These are phyloP conservation scores for Lolium perenne DNA, from an alignment of 176 grass and related monocot species.

Conservation along the genomic window DNA sequence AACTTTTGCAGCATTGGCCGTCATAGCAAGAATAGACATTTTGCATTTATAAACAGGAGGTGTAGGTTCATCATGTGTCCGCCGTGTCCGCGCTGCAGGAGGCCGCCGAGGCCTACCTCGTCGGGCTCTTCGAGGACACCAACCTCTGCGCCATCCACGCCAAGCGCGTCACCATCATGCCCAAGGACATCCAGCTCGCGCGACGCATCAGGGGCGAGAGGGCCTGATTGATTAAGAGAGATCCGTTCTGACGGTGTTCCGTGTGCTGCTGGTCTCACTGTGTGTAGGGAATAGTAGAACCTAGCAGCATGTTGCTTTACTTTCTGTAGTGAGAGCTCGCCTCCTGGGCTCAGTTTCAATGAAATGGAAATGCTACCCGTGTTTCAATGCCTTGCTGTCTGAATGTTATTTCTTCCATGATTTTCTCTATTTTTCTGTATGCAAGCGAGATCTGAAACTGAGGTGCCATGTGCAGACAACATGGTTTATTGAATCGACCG, in stretches of 20 bases:
- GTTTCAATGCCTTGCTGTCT: not conserved
- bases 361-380: not conserved
- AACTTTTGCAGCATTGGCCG: too few relatives aligned
- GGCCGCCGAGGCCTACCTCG: slow-evolving; percentile 79
- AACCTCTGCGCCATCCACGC: slow-evolving; percentile 96
- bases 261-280: too few relatives aligned
- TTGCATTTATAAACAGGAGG: too few relatives aligned
- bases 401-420: not conserved
- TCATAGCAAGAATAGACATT: too few relatives aligned
- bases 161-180: slow-evolving; percentile 95
- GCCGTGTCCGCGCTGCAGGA: slow-evolving; percentile 80
- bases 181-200: slow-evolving; percentile 93
- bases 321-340: not conserved
- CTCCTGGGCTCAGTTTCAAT: not conserved
- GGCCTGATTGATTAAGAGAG: slow-evolving; percentile 43
- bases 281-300: not conserved
- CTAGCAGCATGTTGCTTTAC: not conserved
- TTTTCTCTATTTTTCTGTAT: not conserved
- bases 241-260: not conserved
- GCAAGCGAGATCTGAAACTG: not conserved
- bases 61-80: too few relatives aligned
- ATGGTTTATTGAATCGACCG: too few relatives aligned
- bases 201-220: slow-evolving; percentile 88
- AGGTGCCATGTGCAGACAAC: not conserved
- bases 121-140: slow-evolving; percentile 90